These are phyloP conservation scores for Fragaria ananassa DNA, from an alignment of 306 rosid genomes.

Conservation along the genomic window DNA sequence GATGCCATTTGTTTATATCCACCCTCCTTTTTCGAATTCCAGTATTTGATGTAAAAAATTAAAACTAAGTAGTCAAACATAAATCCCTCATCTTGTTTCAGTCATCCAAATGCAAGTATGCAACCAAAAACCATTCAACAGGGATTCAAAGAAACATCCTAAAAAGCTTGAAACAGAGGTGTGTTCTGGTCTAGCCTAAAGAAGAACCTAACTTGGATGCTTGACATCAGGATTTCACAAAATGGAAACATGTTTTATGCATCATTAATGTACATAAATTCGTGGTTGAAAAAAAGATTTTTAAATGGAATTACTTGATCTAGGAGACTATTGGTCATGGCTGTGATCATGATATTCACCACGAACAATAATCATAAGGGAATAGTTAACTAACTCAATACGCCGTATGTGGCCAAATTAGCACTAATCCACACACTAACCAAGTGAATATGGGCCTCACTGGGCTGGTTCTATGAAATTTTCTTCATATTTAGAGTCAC, in stretches of 20 bases:
- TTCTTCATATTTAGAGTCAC: neutral
- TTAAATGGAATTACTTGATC: neutral
- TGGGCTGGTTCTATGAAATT: neutral
- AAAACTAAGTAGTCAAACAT: neutral
- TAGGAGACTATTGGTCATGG: neutral
- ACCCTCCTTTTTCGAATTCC: neutral
- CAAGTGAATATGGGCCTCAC: neutral
- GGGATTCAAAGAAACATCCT: neutral
- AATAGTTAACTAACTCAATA: neutral
- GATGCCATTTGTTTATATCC: neutral
- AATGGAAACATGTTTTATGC: neutral
- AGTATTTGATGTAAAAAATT: neutral
- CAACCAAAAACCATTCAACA: neutral
- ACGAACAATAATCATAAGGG: neutral
- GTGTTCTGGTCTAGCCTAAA: neutral
- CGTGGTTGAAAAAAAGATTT: neutral
- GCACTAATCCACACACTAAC: neutral
- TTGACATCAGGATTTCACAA: constrained; percentile 2
- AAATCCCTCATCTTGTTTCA: neutral
- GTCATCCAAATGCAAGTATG: neutral
- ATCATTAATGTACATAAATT: neutral
- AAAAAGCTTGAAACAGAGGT: neutral
- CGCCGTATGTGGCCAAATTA: neutral
- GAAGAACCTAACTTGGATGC: neutral
- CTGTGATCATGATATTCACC: neutral